Evolutionary conservation across 2,329 filamentous ascomycete species (phyloP).

Genomic region (Fusarium sp.): DNA sequence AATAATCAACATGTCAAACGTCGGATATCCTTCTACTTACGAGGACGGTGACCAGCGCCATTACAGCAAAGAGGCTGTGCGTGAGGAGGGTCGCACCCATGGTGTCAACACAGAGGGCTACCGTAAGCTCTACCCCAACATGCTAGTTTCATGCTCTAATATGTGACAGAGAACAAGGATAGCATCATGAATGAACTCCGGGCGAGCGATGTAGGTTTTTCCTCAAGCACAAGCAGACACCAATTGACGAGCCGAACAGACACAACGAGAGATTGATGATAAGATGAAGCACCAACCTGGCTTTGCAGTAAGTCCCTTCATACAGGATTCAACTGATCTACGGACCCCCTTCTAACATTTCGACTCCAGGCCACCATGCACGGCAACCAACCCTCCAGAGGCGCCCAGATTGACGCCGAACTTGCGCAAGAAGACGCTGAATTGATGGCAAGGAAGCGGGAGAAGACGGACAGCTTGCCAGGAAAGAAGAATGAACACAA

Average conservation of each 20-base stretch:
- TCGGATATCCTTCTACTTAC: constrained; percentile 22
- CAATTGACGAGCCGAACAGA: not conserved
- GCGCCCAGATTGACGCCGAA: constrained; percentile 21
- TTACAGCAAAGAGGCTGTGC: constrained; percentile 15
- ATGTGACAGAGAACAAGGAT: constrained; percentile 11
- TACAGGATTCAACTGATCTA: too few species aligned
- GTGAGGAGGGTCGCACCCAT: constrained; percentile 11
- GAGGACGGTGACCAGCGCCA: constrained; percentile 28
- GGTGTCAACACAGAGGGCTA: constrained; percentile 24
- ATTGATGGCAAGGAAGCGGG: constrained; percentile 14
- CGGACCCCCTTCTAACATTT: not conserved
- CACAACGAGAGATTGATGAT: constrained; percentile 8
- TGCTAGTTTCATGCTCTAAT: too few species aligned
- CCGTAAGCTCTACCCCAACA: too few species aligned
- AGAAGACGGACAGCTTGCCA: constrained; percentile 12
- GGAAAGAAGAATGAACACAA: constrained; percentile 15
- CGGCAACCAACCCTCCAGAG: constrained; percentile 24
- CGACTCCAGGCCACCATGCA: constrained; percentile 22
- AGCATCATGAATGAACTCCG: constrained; percentile 28
- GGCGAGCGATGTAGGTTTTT: constrained; percentile 14
- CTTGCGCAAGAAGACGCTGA: constrained; percentile 28
- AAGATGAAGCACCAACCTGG: constrained; percentile 31
- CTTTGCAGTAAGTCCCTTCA: constrained; percentile 3
- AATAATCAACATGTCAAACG: constrained; percentile 31
- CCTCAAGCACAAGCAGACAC: rapidly evolving